Evolutionary conservation across 352 stramenopile genomes (phyloP).

Genomic region (Pythium brachiatum): DNA sequence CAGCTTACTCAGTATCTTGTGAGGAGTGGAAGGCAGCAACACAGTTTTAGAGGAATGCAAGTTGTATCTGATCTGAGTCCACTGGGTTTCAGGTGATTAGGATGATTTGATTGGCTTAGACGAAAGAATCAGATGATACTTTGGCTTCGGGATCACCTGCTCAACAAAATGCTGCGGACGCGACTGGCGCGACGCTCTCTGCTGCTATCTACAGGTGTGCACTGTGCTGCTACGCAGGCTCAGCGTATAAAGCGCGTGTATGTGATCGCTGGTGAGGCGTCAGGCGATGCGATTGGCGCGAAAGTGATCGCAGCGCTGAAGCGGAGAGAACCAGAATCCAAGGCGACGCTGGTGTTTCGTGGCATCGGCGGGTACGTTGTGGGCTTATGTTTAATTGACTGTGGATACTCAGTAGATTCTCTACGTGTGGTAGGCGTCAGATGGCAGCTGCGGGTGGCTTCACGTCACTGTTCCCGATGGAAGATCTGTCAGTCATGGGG

Average conservation of each 20-base stretch:
- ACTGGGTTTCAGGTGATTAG: background rate
- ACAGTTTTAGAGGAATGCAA: constrained; percentile 1
- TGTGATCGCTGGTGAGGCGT: constrained; percentile 69
- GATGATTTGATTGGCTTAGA: too few species aligned
- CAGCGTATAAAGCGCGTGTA: constrained; percentile 37
- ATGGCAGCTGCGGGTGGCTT: constrained; percentile 51
- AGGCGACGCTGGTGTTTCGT: constrained; percentile 36
- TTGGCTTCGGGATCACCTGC: too few species aligned
- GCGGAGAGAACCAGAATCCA: too few species aligned
- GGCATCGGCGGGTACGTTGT: constrained; percentile 56
- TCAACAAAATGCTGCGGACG: background rate
- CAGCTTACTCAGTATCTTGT: too few species aligned
- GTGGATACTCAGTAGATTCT: background rate
- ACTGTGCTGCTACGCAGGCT: too few species aligned
- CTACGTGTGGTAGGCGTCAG: constrained; percentile 31
- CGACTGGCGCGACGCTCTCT: background rate
- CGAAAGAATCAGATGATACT: too few species aligned
- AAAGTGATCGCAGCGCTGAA: constrained; percentile 61
- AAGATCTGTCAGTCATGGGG: constrained; percentile 74
- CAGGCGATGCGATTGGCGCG: constrained; percentile 70
- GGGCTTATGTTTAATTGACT: background rate
- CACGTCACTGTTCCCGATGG: constrained; percentile 64
- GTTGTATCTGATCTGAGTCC: background rate
- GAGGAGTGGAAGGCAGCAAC: background rate
- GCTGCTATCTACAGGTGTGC: background rate